Conservation (phyloP, 192 early-diverging fungal genomes). For the Thoreauomyces humboldtii region DNA sequence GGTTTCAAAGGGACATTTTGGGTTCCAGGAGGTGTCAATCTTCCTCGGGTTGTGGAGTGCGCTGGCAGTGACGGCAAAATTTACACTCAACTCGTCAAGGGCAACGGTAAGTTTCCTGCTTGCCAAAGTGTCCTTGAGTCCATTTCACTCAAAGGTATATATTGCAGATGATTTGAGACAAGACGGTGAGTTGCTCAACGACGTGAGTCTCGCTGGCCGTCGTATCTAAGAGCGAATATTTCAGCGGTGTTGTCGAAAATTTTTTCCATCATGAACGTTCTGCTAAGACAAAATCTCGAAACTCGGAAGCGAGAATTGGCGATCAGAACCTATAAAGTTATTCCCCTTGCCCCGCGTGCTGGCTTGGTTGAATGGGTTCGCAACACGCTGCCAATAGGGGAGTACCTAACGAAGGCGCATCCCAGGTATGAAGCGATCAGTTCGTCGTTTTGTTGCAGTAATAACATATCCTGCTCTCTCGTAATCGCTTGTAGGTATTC, state of each 20-base stretch:
- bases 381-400: slow-evolving; percentile 47
- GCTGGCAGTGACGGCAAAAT: slow-evolving; percentile 35
- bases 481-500: no score
- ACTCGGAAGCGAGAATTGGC: slow-evolving; percentile 46
- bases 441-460: no score
- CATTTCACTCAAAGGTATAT: not conserved
- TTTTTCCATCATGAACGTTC: slow-evolving; percentile 62
- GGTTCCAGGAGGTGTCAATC: slow-evolving; percentile 47
- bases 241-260: slow-evolving; percentile 61
- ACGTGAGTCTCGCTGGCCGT: not conserved
- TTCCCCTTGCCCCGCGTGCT: slow-evolving; percentile 50
- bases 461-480: no score
- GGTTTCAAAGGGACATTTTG: slow-evolving; percentile 34
- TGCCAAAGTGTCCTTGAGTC: slow-evolving; percentile 1
- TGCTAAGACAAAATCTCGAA: slow-evolving; percentile 47
- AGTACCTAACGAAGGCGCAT: slow-evolving; percentile 42
- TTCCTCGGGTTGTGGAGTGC: slow-evolving; percentile 45
- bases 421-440: no score
- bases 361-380: slow-evolving; percentile 61
- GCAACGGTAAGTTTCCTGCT: slow-evolving; percentile 21
- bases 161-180: slow-evolving; percentile 69
- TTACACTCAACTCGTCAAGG: slow-evolving; percentile 49
- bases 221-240: not conserved
- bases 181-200: slow-evolving; percentile 45
- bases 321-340: slow-evolving; percentile 58